A percentile compares a stretch with the other conserved stretches of the same genome.
phyloP scores from a whole-genome alignment of 768 basidiomycete species.

The Paxillus ammoniavirescens region DNA sequence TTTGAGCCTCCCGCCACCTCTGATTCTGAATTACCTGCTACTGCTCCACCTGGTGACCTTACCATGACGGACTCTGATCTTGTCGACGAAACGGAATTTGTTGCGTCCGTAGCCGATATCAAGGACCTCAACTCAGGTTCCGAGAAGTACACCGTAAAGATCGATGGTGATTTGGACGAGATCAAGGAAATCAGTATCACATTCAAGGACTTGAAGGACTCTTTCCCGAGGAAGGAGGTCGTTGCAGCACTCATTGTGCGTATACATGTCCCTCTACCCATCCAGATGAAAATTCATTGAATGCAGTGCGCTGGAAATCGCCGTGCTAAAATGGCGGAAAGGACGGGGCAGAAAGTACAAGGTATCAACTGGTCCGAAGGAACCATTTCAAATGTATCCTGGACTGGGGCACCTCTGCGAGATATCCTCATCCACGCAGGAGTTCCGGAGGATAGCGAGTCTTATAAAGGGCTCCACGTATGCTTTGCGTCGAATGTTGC shows the following conservation, averaged over 20 bases:
- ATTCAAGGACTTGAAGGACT: slow-evolving; percentile 17
- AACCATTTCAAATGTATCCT: slow-evolving; percentile 66
- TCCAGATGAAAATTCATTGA: neutral
- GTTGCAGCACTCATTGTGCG: slow-evolving; percentile 58
- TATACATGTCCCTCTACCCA: neutral
- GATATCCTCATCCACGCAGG: slow-evolving; percentile 52
- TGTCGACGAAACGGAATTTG: slow-evolving; percentile 1
- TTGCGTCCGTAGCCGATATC: slow-evolving; percentile 26
- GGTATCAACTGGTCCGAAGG: slow-evolving; percentile 68
- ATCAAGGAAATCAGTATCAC: slow-evolving; percentile 18
- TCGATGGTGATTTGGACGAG: slow-evolving; percentile 26
- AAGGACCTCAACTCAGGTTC: slow-evolving; percentile 16
- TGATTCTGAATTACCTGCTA: neutral
- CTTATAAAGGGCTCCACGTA: slow-evolving; percentile 41
- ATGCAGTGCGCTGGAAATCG: slow-evolving; percentile 64
- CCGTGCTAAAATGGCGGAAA: slow-evolving; percentile 59
- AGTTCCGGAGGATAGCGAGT: slow-evolving; percentile 26
- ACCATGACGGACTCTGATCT: slow-evolving; percentile 30
- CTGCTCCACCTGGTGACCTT: slow-evolving; percentile 15
- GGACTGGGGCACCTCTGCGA: slow-evolving; percentile 60
- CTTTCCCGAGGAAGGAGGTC: slow-evolving; percentile 29
- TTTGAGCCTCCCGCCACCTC: neutral
- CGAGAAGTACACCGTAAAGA: slow-evolving; percentile 23
- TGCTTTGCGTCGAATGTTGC: slow-evolving; percentile 62
- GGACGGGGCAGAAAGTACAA: slow-evolving; percentile 45